These are phyloP conservation scores for Sechiopsis laciniata DNA, from an alignment of 306 rosid genomes.

Conservation along the genomic window DNA sequence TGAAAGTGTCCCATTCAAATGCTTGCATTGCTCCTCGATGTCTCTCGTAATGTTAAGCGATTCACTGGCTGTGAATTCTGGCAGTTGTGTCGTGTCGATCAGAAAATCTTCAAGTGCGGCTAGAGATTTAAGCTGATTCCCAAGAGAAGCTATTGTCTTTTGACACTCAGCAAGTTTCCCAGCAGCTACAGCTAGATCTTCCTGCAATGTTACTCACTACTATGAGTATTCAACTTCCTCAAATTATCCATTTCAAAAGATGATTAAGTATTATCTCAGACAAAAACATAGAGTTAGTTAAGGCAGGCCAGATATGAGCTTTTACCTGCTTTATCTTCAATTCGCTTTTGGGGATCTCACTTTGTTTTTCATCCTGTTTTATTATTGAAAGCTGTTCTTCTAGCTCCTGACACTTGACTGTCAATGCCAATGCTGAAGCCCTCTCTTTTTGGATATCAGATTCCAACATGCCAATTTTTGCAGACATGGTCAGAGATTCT, in stretches of 20 bases:
- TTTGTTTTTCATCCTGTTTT: slow-evolving; percentile 42
- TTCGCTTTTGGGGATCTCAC: slow-evolving; percentile 39
- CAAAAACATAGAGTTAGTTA: not conserved
- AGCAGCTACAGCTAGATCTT: slow-evolving; percentile 77
- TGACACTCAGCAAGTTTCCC: slow-evolving; percentile 93
- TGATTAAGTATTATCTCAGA: not conserved
- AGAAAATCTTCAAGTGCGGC: slow-evolving; percentile 89
- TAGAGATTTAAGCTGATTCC: slow-evolving; percentile 70
- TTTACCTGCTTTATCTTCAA: slow-evolving; percentile 74
- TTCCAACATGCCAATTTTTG: slow-evolving; percentile 47
- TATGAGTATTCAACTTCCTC: slow-evolving; percentile 13
- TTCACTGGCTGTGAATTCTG: slow-evolving; percentile 46
- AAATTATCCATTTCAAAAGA: slow-evolving; percentile 17
- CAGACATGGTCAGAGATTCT: slow-evolving; percentile 49
- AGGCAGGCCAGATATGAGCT: slow-evolving; percentile 18
- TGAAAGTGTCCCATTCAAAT: slow-evolving; percentile 54
- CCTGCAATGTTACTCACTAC: slow-evolving; percentile 36
- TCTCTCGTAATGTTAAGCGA: slow-evolving; percentile 32
- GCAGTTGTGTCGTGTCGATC: slow-evolving; percentile 54
- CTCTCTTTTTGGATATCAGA: slow-evolving; percentile 53
- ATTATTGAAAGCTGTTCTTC: slow-evolving; percentile 54
- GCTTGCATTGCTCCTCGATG: slow-evolving; percentile 51
- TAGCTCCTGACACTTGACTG: slow-evolving; percentile 41
- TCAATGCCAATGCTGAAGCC: slow-evolving; percentile 41
- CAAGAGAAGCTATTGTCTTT: slow-evolving; percentile 88